These are phyloP conservation scores for Isoetes taiwanensis DNA, from an alignment of 75 land plant species.

Conservation along the genomic window DNA sequence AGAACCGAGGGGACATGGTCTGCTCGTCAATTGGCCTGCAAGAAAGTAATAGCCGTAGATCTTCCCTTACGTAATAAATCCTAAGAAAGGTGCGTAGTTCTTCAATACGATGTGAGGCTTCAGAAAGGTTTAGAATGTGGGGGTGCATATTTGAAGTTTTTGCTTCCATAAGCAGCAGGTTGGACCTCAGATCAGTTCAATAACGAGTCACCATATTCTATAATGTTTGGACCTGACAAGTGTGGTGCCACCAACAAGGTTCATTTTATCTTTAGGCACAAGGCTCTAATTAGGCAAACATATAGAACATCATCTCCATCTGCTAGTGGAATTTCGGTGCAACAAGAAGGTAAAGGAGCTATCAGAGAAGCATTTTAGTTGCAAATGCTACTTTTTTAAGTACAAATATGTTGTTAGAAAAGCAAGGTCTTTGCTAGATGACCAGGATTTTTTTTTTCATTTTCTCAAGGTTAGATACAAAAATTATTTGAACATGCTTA, in stretches of 20 bases:
- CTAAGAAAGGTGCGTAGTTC: conserved; percentile 51
- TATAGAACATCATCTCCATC: conserved; percentile 24
- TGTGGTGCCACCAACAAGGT: conserved; percentile 26
- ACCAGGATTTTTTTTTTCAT: too few species aligned
- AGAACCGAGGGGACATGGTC: conserved; percentile 93
- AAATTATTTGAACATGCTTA: too few species aligned
- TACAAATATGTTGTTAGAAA: too few species aligned
- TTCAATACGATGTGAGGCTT: conserved; percentile 71
- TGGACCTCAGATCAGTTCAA: conserved; percentile 22
- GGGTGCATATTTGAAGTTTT: neutral
- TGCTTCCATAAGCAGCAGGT: conserved; percentile 8
- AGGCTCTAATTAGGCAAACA: conserved; percentile 16
- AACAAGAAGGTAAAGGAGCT: too few species aligned
- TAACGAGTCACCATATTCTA: conserved; percentile 24
- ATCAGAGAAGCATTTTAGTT: too few species aligned
- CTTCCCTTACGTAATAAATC: conserved; percentile 39
- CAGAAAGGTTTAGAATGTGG: conserved; percentile 65
- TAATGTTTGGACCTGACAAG: conserved; percentile 31
- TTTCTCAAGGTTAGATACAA: too few species aligned
- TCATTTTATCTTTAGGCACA: conserved; percentile 26
- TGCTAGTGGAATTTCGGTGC: too few species aligned
- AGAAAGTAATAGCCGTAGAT: conserved; percentile 76
- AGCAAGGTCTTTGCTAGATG: too few species aligned
- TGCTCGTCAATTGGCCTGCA: conserved; percentile 91
- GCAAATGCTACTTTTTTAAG: too few species aligned